Evolutionary conservation across 768 basidiomycete genomes (phyloP).

Genomic region (Boletus reticuloceps): DNA sequence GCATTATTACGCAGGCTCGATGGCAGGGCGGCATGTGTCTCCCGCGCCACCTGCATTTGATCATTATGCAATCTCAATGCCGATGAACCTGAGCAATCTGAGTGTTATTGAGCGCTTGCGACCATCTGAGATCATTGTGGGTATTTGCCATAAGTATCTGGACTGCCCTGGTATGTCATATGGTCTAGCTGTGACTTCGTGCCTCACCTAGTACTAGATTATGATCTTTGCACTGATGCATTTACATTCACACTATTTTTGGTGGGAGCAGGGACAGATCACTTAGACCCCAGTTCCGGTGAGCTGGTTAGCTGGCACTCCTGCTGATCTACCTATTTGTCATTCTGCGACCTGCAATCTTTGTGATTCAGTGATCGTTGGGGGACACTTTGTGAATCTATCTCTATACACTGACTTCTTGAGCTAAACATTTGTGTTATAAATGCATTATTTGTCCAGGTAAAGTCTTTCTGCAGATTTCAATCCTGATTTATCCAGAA

Average conservation of each 20-base stretch:
- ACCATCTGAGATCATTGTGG: slow-evolving; percentile 55
- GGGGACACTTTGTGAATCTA: slow-evolving; percentile 66
- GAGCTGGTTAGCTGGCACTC: not conserved
- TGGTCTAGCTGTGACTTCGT: not conserved
- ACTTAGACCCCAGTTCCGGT: slow-evolving; percentile 13
- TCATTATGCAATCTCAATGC: too few relatives aligned
- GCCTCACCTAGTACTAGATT: slow-evolving; percentile 44
- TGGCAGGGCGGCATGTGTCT: too few relatives aligned
- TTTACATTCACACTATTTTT: slow-evolving; percentile 62
- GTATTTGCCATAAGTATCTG: slow-evolving; percentile 76
- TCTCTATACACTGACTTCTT: not conserved
- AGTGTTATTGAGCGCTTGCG: too few relatives aligned
- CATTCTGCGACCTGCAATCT: slow-evolving; percentile 76
- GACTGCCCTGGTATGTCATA: slow-evolving; percentile 61
- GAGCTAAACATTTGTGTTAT: slow-evolving; percentile 34
- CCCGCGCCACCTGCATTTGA: too few relatives aligned
- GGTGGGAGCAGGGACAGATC: slow-evolving; percentile 28
- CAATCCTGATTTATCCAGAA: slow-evolving; percentile 37
- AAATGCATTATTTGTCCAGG: slow-evolving; percentile 75
- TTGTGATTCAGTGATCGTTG: slow-evolving; percentile 69
- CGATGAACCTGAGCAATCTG: too few relatives aligned
- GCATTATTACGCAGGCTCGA: too few relatives aligned
- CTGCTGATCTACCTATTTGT: slow-evolving; percentile 26
- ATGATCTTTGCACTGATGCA: slow-evolving; percentile 66
- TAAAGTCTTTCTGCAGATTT: slow-evolving; percentile 1